Evolutionary conservation across 2,329 filamentous ascomycete species (phyloP).

Genomic region (Xylariaceae sp.): DNA sequence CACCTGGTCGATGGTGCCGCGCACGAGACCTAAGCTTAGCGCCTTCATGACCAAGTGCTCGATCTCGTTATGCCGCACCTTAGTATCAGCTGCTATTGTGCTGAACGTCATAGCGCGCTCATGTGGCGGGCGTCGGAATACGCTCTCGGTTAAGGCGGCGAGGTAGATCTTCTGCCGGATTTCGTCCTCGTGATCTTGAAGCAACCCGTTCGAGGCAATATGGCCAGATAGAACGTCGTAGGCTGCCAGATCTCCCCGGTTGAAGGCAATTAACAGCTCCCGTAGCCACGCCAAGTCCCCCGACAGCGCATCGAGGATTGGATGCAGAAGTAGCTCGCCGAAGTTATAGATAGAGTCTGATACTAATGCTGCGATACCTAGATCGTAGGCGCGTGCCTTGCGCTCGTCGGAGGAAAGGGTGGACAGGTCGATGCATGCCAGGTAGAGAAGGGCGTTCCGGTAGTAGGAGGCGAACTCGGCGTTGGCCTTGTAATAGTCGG

Average conservation of each 20-base stretch:
- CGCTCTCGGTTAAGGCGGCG: conserved; percentile 91
- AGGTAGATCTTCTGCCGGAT: conserved; percentile 98
- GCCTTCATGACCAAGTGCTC: conserved; percentile 99
- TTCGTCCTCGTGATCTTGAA: conserved; percentile 80
- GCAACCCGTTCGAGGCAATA: conserved; percentile 78
- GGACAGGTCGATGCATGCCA: conserved; percentile 89
- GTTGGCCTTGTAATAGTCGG: conserved; percentile 93
- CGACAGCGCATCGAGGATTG: conserved; percentile 86
- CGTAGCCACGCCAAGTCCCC: conserved; percentile 85
- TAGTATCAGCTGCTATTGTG: conserved; percentile 89
- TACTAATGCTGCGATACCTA: conserved; percentile 89
- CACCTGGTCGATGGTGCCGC: conserved; percentile 95
- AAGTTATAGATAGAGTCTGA: conserved; percentile 99
- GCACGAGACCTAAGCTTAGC: conserved; percentile 86
- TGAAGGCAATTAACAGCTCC: conserved; percentile 96
- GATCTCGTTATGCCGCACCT: conserved; percentile 88
- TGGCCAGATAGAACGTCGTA: conserved; percentile 85
- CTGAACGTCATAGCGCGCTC: conserved; percentile 92
- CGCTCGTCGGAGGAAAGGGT: conserved; percentile 77
- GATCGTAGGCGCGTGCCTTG: conserved; percentile 84
- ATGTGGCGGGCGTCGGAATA: conserved; percentile 94
- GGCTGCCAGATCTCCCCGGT: conserved; percentile 87
- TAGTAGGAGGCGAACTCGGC: conserved; percentile 96
- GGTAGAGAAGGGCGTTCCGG: conserved; percentile 95
- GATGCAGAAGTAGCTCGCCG: conserved; percentile 96